Evolutionary conservation across 441 rosid species (phyloP), one percentile per base, ranked within the genome.

Genomic region (Corymbia calophylla): DNA sequence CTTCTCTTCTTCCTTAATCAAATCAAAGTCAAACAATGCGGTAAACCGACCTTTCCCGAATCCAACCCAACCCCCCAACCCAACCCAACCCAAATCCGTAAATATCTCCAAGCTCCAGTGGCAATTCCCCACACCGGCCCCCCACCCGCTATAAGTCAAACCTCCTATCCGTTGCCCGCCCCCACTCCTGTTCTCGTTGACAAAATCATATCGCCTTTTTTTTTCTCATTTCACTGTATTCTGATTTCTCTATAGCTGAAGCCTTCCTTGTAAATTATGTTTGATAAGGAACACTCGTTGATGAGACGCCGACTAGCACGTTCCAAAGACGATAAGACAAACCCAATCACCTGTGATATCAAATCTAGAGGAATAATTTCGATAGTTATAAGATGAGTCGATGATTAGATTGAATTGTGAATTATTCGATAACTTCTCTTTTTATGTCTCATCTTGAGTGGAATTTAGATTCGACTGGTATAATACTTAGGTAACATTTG

Each of bases 401-500:
- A 66, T 10, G 1, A 8, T 31, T 31, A 31, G 1, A 39, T 39
- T 4, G 2, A 39, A 21, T 31, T 39, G 23, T 23, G 9, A 73
- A 73, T 44, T 73, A 0, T 73, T 73, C 35, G 5, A 17, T 64
- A 29, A 29, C 39, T n/a, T 64, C 32, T 64, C 39, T 4, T 1
- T 0, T 0, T 3, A 16, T n/a, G 10, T 7, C 17, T 31, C 7
- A 16, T 31, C 21, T 4, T 0, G 16, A n/a, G 18, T 16, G 16
- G 3, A 31, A 64, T 64, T 3, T 64, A 1, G 73, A 64, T 64
- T 31, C 3, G 1, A n/a, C 8, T 21, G 7, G 14, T 4, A 7
- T 7, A 4, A n/a, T n/a, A n/a, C 16, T 73, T 73, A 16, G 4
- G 9, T 7, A 3, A 7, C 15, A 35, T 19, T 70, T 29, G 35